These are phyloP conservation scores for Ormosia emarginata DNA, from an alignment of 306 rosid species.

Conservation along the genomic window DNA sequence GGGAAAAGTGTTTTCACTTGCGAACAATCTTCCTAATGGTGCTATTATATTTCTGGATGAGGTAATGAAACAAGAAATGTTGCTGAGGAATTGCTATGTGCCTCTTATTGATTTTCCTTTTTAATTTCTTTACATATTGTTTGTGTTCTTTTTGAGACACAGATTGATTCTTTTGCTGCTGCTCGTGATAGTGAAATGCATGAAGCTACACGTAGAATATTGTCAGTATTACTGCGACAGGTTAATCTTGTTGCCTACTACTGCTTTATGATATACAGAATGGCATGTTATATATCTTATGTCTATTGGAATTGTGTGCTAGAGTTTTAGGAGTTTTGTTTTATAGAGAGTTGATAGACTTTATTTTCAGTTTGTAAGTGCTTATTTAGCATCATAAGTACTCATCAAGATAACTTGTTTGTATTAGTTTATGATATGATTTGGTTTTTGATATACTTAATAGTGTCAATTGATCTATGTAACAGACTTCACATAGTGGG, in stretches of 20 bases:
- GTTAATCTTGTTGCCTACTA: conserved; percentile 21
- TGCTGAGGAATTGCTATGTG: neutral
- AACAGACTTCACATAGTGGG: neutral
- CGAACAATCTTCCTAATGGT: conserved; percentile 67
- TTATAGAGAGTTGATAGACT: neutral
- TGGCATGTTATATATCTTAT: neutral
- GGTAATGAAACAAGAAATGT: conserved; percentile 42
- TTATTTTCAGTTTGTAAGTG: neutral
- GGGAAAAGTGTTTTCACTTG: conserved; percentile 80
- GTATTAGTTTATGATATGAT: neutral
- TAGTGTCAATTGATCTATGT: neutral
- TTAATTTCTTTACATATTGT: neutral
- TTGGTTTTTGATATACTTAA: neutral
- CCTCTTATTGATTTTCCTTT: neutral
- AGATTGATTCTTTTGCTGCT: conserved; percentile 82
- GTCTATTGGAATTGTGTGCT: neutral
- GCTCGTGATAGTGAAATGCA: conserved; percentile 82
- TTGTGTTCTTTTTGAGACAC: conserved; percentile 15
- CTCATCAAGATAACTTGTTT: neutral
- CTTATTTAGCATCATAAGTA: neutral
- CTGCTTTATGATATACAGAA: neutral
- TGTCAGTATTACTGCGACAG: conserved; percentile 59
- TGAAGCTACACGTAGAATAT: conserved; percentile 87
- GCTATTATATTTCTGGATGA: conserved; percentile 88
- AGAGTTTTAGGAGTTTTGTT: neutral